Base-by-base conservation (phyloP, 2,329 filamentous ascomycete genomes). In the Gyromitra esculenta region DNA sequence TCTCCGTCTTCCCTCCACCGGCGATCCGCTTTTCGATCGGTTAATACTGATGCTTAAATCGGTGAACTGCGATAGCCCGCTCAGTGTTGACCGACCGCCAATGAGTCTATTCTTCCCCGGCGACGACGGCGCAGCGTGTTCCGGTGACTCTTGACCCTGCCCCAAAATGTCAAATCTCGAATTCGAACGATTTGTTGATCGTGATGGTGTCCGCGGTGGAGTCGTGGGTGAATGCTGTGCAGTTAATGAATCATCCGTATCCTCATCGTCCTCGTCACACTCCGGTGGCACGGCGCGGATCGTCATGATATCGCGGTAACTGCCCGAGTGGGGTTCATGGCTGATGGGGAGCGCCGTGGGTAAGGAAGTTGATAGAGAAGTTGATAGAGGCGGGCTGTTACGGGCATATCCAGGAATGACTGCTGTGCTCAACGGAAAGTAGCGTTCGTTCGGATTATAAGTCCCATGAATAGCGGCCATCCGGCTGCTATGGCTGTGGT, bases 271-370 rank as follows among this genome's bases (percentile, higher is more conserved):
- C 81, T 80, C 75, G 77, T 82, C 78, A 54, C 83, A 84, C 56
- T 93, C 91, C 79, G 91, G 90, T 77, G 90, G 92, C 79, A 92
- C 89, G 73, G 90, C 85, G 78, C 91, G 89, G 81, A 91, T 88
- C 59, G 87, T 88, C 78, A 82, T 79, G 39, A 71, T 71, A 37
- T 62, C 56, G 21, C 64, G 72, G 48, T 71, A 75, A 62, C 72
- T 70, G 41, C 64, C 65, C 13, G 56, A 60, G n/a, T 69, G 66
- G 11, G 41, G 54, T n/a, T 69, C 66, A 5, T 52, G 66, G 41
- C 7, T 48, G 37, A 3, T 52, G 5, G 50, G 57, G 37, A 50
- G 66, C 18, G 65, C 66, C 7, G 65, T 70, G 9, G 75, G 72
- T 5, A 77, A 59, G 3, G 71, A 75, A 64, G 68, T 75, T 65